These are phyloP conservation scores for Coemansia sp. DNA, from an alignment of 192 early-diverging fungal genomes.

Conservation along the genomic window DNA sequence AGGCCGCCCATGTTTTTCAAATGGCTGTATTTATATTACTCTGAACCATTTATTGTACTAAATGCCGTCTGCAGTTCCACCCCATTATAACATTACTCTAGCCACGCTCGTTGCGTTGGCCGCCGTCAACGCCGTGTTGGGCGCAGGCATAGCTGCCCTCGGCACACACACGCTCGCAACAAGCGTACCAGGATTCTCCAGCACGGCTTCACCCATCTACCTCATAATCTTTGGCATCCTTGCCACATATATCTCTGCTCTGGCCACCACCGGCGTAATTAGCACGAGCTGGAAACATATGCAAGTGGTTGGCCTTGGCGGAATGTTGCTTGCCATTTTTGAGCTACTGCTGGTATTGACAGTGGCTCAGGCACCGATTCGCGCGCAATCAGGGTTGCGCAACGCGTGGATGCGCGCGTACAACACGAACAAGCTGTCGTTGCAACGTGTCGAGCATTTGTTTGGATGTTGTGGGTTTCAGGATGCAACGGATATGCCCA, in stretches of 20 bases:
- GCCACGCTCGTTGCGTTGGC: not conserved
- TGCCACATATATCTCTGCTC: not conserved
- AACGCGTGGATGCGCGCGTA: constrained; percentile 51
- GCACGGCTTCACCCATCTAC: not conserved
- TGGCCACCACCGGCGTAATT: constrained; percentile 14
- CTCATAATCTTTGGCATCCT: constrained; percentile 15
- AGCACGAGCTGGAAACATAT: not conserved
- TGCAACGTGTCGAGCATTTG: constrained; percentile 51
- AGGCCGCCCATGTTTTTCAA: too few species aligned
- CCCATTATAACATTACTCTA: not conserved
- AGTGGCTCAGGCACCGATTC: constrained; percentile 16
- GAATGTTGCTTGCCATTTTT: constrained; percentile 10
- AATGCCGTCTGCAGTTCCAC: too few species aligned
- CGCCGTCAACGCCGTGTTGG: constrained; percentile 5
- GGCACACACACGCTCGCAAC: constrained; percentile 11
- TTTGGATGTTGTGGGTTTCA: constrained; percentile 57
- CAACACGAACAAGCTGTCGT: constrained; percentile 27
- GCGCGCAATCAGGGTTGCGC: constrained; percentile 24
- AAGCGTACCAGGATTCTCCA: constrained; percentile 2
- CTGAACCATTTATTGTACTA: too few species aligned
- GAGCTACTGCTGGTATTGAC: constrained; percentile 23
- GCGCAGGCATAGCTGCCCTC: constrained; percentile 4
- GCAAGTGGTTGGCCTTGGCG: constrained; percentile 12
- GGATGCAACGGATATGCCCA: constrained; percentile 33
- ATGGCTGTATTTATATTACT: too few species aligned